Conservation (phyloP, 2,329 filamentous ascomycete genomes). For the Cadophora sp. region DNA sequence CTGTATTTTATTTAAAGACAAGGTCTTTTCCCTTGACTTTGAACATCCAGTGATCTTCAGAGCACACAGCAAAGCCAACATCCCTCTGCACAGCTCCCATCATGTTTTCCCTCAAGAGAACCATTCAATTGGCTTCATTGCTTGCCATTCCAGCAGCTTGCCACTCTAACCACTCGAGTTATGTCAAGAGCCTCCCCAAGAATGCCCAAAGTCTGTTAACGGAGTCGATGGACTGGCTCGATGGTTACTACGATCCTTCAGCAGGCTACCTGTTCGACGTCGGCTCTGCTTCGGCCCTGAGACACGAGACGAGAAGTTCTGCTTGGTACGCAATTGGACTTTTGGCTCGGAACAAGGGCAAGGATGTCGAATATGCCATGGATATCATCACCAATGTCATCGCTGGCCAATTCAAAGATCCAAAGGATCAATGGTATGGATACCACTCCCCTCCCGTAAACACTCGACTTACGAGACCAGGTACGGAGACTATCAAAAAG, state of each 20-base stretch:
- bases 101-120: constrained; percentile 26
- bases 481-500: constrained; percentile 59
- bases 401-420: constrained; percentile 57
- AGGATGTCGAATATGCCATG: constrained; percentile 57
- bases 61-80: neutral
- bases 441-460: neutral
- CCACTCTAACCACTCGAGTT: constrained; percentile 18
- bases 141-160: constrained; percentile 25
- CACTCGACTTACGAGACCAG: constrained; percentile 32
- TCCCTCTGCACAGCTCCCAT: constrained; percentile 6
- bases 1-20: constrained; percentile 9
- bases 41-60: neutral
- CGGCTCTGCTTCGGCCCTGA: constrained; percentile 52
- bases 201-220: constrained; percentile 52
- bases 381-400: constrained; percentile 62
- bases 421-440: constrained; percentile 60
- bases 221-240: constrained; percentile 62
- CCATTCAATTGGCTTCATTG: constrained; percentile 25
- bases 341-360: constrained; percentile 58
- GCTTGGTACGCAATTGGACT: constrained; percentile 66
- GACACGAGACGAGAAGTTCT: constrained; percentile 63
- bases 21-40: neutral
- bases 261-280: constrained; percentile 62
- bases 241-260: constrained; percentile 58
- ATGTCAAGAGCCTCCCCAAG: constrained; percentile 31